Base-by-base conservation (phyloP, 805 yeast species). In the Ogataea nakhonphanomensis region DNA sequence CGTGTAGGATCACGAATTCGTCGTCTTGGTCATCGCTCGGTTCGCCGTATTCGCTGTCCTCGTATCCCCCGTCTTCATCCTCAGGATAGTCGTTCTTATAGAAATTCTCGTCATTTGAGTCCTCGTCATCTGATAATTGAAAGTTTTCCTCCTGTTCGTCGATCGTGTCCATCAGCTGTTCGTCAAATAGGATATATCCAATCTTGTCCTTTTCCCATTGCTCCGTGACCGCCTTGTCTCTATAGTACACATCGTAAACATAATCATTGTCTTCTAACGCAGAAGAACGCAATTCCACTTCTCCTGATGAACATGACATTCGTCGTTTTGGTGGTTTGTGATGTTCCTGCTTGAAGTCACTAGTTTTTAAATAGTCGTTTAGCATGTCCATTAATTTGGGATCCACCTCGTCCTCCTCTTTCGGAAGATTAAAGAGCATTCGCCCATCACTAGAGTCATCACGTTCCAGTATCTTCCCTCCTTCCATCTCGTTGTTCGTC, bases 21-120 rank as follows among this genome's bases (percentile, higher is more conserved):
- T 64, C 68, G 39, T 62, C 69, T 26, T 61, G 70, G 36, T 64
- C 71, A 35, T 62, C 69, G 35, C 66, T 66, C 37, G 60, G 64
- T 30, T 59, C 67, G 8, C 40, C 50, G 6, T 49, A 24, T 3
- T 53, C 51, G 35, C 55, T 53, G 53, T 57, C 54, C 9, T 55
- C 71, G 22, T 62, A 62, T 10, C 61, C 79, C 8, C 79, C 88
- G 53, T 85, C 91, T 48, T 88, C 96, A 55, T 90, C 96, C 33
- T 88, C 95, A 0, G 98, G 98, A 55, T 91, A 91, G 55, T 91
- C 98, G 61, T 93, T 91, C 53, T 79, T 78, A 58, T 91, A 91
- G 55, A 81, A 90, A 40, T 85, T 88, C 64, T 91, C 99, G 14
- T 96, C 96, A 56, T 85, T 85, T 0, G 93, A 84, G 55, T 85